These are phyloP conservation scores for Steccherinum ochraceum DNA, from an alignment of 768 basidiomycete genomes.

Conservation along the genomic window DNA sequence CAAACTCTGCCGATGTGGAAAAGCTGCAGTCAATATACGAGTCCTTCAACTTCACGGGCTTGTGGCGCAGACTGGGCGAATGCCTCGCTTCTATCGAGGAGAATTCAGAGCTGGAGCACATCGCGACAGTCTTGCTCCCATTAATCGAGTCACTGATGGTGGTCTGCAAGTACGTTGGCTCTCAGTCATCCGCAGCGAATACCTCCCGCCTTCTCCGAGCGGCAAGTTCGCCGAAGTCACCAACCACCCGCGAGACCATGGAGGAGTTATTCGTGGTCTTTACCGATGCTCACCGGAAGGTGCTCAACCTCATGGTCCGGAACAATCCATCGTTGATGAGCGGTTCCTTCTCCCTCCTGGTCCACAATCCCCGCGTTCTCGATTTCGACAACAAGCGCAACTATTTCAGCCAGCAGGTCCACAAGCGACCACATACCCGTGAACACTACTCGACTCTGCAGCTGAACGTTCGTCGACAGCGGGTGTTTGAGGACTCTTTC, in stretches of 20 bases:
- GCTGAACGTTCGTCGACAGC: conserved; percentile 81
- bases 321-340: conserved; percentile 98
- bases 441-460: conserved; percentile 82
- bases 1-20: conserved; percentile 54
- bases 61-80: conserved; percentile 89
- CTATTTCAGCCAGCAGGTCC: conserved; percentile 89
- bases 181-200: conserved; percentile 43
- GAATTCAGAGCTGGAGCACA: conserved; percentile 73
- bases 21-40: conserved; percentile 87
- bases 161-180: conserved; percentile 90
- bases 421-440: conserved; percentile 70
- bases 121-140: conserved; percentile 88
- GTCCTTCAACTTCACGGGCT: conserved; percentile 80
- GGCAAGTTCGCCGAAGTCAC: conserved; percentile 61
- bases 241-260: conserved; percentile 68
- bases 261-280: conserved; percentile 90
- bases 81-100: conserved; percentile 82
- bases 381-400: conserved; percentile 99
- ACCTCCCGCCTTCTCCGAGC: conserved; percentile 50
- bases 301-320: conserved; percentile 95
- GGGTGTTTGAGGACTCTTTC: conserved; percentile 98
- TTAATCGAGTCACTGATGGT: conserved; percentile 98
- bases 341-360: conserved; percentile 93
- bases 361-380: conserved; percentile 92
- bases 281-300: conserved; percentile 88